Base-by-base conservation (phyloP, 805 yeast species). In the Candida methanosorbosa region DNA sequence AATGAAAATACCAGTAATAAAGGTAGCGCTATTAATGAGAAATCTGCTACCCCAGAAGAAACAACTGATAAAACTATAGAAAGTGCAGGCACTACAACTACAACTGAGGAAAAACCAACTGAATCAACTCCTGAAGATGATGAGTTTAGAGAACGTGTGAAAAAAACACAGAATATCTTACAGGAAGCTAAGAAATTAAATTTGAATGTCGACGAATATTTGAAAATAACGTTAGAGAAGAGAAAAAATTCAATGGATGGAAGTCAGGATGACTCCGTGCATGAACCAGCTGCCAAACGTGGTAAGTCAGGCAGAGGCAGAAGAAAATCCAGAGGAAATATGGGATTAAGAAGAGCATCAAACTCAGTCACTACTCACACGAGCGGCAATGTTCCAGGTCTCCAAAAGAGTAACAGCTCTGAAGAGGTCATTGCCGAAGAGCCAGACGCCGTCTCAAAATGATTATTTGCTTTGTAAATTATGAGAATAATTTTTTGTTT, bases 321-420 rank as follows among this genome's bases (percentile, higher is more conserved):
- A 32, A 41, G 59, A 27, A 49, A 50, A 18, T 53, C 60, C 7
- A 37, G 64, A 23, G 37, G 40, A 16, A 35, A 30, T 54, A 59
- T 30, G 56, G 62, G 8, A 46, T 51, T 11, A 45, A 30, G 38
- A 24, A 4, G 34, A 50, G 28, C 46, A 52, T 21, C 35, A 35
- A 23, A 30, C 13, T 18, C 32, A 8, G 13, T 29, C 6, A 21
- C 30, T 16, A 11, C 6, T 25, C 27, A 25, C 3, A 25, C n/a
- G n/a, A n/a, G n/a, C n/a, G n/a, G n/a, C n/a, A n/a, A n/a, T n/a
- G n/a, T n/a, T n/a, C n/a, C n/a, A n/a, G n/a, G n/a, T n/a, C n/a
- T n/a, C n/a, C n/a, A n/a, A n/a, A n/a, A n/a, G n/a, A n/a, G n/a
- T n/a, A n/a, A n/a, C n/a, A n/a, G n/a, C n/a, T n/a, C n/a, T n/a